A percentile compares a stretch with the other conserved stretches of the same genome.
Evolutionary conservation across 495 filamentous ascomycete species (phyloP).

Genomic region (Aspergillus affinis): DNA sequence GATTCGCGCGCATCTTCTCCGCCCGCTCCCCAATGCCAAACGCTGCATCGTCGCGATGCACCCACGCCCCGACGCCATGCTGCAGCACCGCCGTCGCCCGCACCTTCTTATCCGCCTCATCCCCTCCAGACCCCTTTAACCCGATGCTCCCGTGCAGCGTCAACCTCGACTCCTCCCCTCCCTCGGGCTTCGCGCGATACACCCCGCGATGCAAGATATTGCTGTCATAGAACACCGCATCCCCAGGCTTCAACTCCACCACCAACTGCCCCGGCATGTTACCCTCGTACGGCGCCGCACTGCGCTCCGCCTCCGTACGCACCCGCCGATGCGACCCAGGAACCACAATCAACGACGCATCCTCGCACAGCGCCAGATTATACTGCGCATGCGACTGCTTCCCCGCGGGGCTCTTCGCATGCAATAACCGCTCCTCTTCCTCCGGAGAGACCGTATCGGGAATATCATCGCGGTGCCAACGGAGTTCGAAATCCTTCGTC

Average conservation of each 20-base stretch:
- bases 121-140: constrained; percentile 39
- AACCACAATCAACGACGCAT: constrained; percentile 65
- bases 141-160: constrained; percentile 85
- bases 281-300: constrained; percentile 56
- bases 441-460: constrained; percentile 52
- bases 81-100: constrained; percentile 80
- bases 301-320: constrained; percentile 63
- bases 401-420: constrained; percentile 41
- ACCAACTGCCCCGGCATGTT: constrained; percentile 58
- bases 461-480: constrained; percentile 82
- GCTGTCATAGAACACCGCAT: constrained; percentile 83
- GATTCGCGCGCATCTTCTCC: constrained; percentile 49
- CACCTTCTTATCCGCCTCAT: constrained; percentile 35
- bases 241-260: constrained; percentile 66
- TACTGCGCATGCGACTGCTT: constrained; percentile 70
- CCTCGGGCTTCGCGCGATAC: constrained; percentile 52
- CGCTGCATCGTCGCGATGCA: constrained; percentile 49
- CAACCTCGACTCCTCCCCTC: constrained; percentile 57
- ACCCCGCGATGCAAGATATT: constrained; percentile 82
- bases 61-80: constrained; percentile 80
- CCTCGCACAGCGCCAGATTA: constrained; percentile 71
- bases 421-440: constrained; percentile 52
- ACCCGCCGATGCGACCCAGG: constrained; percentile 68
- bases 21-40: constrained; percentile 55
- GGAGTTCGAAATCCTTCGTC: constrained; percentile 58